Conservation (phyloP, 2,329 filamentous ascomycete species). For the Nannizzia gypsea region DNA sequence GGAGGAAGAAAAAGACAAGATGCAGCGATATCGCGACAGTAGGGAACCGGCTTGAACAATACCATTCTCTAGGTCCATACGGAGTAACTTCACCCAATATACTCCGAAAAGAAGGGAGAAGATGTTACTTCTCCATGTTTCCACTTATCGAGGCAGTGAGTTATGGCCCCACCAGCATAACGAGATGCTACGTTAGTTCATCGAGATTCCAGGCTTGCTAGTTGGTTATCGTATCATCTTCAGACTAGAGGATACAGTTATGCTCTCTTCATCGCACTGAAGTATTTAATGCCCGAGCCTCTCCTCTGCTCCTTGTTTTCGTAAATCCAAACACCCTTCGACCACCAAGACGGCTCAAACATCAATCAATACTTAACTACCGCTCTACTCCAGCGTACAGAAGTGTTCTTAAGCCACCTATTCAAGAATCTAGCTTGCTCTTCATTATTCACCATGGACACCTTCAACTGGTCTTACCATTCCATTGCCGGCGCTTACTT, state of each 20-base stretch:
- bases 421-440: neutral
- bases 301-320: neutral
- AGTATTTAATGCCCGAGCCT: neutral
- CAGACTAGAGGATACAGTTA: neutral
- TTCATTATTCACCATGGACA: conserved; percentile 11
- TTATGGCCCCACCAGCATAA: conserved; percentile 2
- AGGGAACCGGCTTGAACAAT: no score
- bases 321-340: neutral
- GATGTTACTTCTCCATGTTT: neutral
- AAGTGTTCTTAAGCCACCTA: neutral
- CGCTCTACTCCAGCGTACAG: neutral
- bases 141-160: neutral
- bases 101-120: no score
- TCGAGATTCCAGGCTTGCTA: neutral
- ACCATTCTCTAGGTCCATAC: no score
- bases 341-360: neutral
- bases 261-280: neutral
- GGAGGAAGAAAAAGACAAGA: no score
- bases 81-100: no score
- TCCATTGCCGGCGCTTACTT: conserved; percentile 24
- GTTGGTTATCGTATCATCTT: neutral
- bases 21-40: no score
- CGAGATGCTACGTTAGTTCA: neutral
- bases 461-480: conserved; percentile 22
- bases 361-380: neutral